Conservation (phyloP, 2,329 filamentous ascomycete species). For the Sclerotinia borealis region DNA sequence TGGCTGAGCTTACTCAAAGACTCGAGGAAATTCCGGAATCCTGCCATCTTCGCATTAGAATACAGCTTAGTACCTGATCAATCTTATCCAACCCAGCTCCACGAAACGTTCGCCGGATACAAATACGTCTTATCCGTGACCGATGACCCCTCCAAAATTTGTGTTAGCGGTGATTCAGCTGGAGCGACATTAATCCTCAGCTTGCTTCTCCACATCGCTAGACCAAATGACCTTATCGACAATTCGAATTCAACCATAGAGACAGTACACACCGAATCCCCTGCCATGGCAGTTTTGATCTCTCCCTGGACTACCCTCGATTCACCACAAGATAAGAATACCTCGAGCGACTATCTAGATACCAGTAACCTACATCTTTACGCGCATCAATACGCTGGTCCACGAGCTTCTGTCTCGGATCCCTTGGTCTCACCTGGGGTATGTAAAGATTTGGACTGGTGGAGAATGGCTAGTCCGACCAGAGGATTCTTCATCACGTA, state of each 20-base stretch:
- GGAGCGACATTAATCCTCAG: conserved; percentile 69
- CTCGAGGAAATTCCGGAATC: conserved; percentile 64
- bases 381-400: conserved; percentile 61
- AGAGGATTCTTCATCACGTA: conserved; percentile 65
- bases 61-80: conserved; percentile 68
- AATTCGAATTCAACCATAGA: not conserved
- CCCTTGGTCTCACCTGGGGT: conserved; percentile 63
- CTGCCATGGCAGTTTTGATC: conserved; percentile 63
- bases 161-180: conserved; percentile 73
- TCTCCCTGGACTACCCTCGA: conserved; percentile 76
- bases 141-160: conserved; percentile 52
- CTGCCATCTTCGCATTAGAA: conserved; percentile 72
- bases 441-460: conserved; percentile 59
- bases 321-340: conserved; percentile 61
- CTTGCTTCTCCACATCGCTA: conserved; percentile 60
- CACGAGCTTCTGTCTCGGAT: conserved; percentile 44
- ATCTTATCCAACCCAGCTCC: conserved; percentile 65
- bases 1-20: conserved; percentile 60
- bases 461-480: conserved; percentile 59
- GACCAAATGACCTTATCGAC: conserved; percentile 7
- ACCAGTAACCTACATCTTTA: conserved; percentile 60
- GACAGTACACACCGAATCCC: conserved; percentile 27
- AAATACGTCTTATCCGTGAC: conserved; percentile 58
- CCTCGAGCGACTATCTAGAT: conserved; percentile 69
- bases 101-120: conserved; percentile 65